A percentile compares a stretch with the other conserved stretches of the same genome.
phyloP scores from a whole-genome alignment of 208 protist species.

The Acanthamoeba divionensis region DNA sequence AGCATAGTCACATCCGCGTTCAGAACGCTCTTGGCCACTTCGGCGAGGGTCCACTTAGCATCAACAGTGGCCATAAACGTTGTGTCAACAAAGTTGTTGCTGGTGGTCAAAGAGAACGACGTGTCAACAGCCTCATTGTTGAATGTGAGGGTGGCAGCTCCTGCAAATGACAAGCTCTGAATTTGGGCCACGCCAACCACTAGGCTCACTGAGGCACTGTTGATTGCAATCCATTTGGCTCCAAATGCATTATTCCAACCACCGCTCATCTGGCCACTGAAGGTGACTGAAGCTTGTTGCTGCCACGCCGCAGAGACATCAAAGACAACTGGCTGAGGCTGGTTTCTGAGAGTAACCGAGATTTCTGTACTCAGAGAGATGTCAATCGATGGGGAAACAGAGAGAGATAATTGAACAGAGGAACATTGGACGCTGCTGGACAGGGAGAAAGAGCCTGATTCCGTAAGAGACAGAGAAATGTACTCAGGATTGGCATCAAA shows the following conservation, averaged over 20 bases:
- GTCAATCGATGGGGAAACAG: not conserved
- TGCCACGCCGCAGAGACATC: not conserved
- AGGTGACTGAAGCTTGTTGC: not conserved
- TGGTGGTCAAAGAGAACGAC: not conserved
- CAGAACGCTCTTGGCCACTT: not conserved
- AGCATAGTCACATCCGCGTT: not conserved
- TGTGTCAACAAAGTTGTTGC: not conserved
- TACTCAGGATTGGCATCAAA: not conserved
- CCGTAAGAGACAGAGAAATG: not conserved
- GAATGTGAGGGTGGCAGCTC: not conserved
- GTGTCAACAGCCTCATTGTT: not conserved
- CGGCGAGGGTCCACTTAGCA: not conserved
- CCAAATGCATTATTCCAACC: not conserved
- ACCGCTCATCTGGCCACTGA: not conserved
- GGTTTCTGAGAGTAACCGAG: not conserved
- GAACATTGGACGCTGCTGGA: not conserved
- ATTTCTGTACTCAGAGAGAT: not conserved
- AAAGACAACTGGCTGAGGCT: not conserved
- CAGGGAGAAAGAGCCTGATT: not conserved
- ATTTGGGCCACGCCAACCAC: not conserved
- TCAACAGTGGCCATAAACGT: not conserved
- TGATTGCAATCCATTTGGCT: not conserved
- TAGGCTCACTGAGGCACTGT: not conserved
- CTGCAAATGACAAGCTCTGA: not conserved
- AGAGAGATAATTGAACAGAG: not conserved